phyloP scores from a whole-genome alignment of 352 stramenopile species.

The Phytophthora pini region DNA sequence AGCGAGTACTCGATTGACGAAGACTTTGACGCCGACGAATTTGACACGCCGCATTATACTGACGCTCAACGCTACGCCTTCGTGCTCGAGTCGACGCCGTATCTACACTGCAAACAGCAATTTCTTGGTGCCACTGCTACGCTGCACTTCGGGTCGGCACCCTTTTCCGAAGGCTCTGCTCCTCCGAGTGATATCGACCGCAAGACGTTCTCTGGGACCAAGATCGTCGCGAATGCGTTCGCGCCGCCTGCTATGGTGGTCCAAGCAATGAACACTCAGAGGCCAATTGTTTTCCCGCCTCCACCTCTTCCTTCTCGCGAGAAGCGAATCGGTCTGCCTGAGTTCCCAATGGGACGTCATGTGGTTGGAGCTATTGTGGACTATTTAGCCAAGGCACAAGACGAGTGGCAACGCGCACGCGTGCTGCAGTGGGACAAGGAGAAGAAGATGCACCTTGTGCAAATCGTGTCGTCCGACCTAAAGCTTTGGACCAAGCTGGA shows the following conservation, averaged over 20 bases:
- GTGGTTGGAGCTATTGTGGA: conserved; percentile 79
- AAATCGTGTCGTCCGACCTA: conserved; percentile 61
- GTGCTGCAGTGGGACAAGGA: conserved; percentile 74
- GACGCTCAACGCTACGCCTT: conserved; percentile 68
- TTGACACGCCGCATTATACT: conserved; percentile 35
- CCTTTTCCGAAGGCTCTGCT: conserved; percentile 16
- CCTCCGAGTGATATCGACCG: conserved; percentile 30
- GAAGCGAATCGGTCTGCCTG: conserved; percentile 50
- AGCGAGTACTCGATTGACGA: conserved; percentile 72
- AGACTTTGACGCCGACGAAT: conserved; percentile 40
- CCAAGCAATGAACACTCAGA: conserved; percentile 49
- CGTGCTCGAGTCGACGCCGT: conserved; percentile 79
- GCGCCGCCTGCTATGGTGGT: conserved; percentile 49
- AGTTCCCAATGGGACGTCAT: conserved; percentile 55
- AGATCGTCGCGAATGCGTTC: conserved; percentile 50
- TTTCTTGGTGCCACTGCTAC: conserved; percentile 54
- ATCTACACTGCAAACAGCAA: conserved; percentile 54
- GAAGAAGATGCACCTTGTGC: conserved; percentile 74
- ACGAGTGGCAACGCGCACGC: conserved; percentile 73
- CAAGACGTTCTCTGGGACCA: conserved; percentile 38
- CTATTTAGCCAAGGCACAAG: conserved; percentile 68
- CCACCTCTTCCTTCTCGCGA: conserved; percentile 11
- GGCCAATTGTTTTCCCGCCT: conserved; percentile 57
- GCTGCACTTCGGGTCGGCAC: conserved; percentile 32
- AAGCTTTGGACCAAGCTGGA: conserved; percentile 68